phyloP scores from a whole-genome alignment of 768 basidiomycete species.

The Leccinum broughii region DNA sequence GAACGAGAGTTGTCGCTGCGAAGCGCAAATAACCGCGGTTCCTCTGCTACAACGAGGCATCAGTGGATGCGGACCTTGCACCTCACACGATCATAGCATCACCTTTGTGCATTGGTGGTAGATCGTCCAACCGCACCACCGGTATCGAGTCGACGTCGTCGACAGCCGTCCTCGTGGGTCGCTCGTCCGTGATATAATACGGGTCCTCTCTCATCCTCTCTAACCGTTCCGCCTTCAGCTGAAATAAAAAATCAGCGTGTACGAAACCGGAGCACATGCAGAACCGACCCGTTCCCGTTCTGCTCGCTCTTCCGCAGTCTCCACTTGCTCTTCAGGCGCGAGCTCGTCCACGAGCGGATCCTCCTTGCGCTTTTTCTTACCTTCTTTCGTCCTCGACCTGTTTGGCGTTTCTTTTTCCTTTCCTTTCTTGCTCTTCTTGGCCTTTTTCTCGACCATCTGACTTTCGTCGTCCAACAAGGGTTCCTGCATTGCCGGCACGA shows the following conservation, averaged over 20 bases:
- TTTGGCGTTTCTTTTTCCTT: slow-evolving; percentile 45
- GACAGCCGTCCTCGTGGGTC: slow-evolving; percentile 36
- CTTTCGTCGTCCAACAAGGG: slow-evolving; percentile 31
- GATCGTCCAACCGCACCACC: slow-evolving; percentile 77
- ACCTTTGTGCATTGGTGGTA: slow-evolving; percentile 47
- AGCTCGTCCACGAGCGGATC: slow-evolving; percentile 27
- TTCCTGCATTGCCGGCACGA: slow-evolving; percentile 60
- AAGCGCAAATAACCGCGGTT: slow-evolving; percentile 47
- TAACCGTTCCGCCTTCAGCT: slow-evolving; percentile 76
- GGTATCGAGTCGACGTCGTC: slow-evolving; percentile 92
- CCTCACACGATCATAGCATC: neutral
- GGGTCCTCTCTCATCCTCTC: slow-evolving; percentile 85
- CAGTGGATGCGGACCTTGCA: slow-evolving; percentile 20
- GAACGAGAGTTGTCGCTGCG: slow-evolving; percentile 41
- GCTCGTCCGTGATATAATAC: slow-evolving; percentile 81
- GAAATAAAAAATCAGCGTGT: slow-evolving; percentile 11
- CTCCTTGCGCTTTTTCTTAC: slow-evolving; percentile 47
- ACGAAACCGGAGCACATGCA: neutral
- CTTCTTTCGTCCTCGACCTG: slow-evolving; percentile 34
- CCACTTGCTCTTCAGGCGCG: slow-evolving; percentile 43
- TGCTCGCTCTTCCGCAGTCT: slow-evolving; percentile 58
- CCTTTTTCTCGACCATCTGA: slow-evolving; percentile 41
- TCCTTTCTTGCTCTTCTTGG: slow-evolving; percentile 44
- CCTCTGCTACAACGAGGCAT: slow-evolving; percentile 25
- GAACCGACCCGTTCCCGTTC: slow-evolving; percentile 64